A percentile compares a stretch with the other conserved stretches of the same genome.
phyloP scores from a whole-genome alignment of 2,329 filamentous ascomycete species.

The Akanthomyces uredinophilus region DNA sequence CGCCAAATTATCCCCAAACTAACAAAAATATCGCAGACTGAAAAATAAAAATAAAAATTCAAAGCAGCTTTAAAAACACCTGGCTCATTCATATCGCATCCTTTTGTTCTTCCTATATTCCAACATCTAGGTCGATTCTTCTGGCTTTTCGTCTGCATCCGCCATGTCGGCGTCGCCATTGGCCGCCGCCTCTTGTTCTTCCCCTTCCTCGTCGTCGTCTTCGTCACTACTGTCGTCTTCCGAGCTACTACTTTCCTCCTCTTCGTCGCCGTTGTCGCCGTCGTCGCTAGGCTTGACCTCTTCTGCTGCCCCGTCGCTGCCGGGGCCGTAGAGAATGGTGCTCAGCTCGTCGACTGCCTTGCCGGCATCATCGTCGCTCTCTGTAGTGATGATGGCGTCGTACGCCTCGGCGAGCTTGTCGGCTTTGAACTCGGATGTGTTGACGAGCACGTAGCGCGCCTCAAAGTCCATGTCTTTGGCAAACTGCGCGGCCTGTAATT shows the following conservation, averaged over 20 bases:
- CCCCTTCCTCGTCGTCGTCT: not conserved
- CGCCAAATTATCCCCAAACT: not conserved
- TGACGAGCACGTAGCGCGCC: constrained; percentile 51
- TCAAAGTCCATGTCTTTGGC: constrained; percentile 52
- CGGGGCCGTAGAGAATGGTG: constrained; percentile 20
- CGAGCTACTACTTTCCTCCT: not conserved
- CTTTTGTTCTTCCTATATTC: not conserved
- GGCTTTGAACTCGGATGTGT: constrained; percentile 32
- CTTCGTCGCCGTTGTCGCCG: constrained; percentile 15
- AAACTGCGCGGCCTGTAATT: constrained; percentile 46
- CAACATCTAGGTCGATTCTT: constrained; percentile 1
- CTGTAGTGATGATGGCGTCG: constrained; percentile 10
- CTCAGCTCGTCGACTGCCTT: constrained; percentile 6
- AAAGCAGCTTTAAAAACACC: not conserved
- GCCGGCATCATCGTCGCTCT: constrained; percentile 10
- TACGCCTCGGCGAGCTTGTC: constrained; percentile 18
- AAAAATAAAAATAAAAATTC: not conserved
- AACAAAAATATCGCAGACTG: not conserved
- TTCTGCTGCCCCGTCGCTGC: constrained; percentile 20
- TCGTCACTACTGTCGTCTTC: constrained; percentile 18
- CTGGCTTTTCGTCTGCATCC: constrained; percentile 17
- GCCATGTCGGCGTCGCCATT: constrained; percentile 14
- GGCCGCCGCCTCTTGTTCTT: not conserved
- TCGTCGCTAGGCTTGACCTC: constrained; percentile 21
- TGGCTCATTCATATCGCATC: not conserved